Percentiles rank a stretch among this genome's conserved stretches.
Evolutionary conservation across 352 stramenopile genomes (phyloP).

Genomic region (Globisporangium yorkense): DNA sequence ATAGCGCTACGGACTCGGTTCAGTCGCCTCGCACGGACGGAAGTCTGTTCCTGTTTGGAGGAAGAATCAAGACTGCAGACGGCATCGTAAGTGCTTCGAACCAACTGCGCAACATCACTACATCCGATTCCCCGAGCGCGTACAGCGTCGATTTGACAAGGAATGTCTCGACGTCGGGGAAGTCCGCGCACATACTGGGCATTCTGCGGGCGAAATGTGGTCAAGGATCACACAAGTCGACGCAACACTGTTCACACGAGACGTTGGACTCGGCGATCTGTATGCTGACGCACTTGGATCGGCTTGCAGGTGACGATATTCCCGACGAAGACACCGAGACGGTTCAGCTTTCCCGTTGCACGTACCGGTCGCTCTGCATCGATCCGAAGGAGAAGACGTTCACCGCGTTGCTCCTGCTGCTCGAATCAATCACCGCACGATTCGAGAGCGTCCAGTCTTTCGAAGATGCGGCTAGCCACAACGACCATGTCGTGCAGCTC

Average conservation of each 20-base stretch:
- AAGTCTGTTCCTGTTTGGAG: constrained; percentile 43
- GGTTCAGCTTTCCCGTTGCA: constrained; percentile 73
- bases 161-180: constrained; percentile 45
- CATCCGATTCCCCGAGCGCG: constrained; percentile 29
- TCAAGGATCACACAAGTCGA: constrained; percentile 14
- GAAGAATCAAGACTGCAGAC: constrained; percentile 18
- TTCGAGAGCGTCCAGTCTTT: constrained; percentile 22
- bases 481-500: constrained; percentile 29
- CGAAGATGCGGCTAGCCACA: constrained; percentile 2
- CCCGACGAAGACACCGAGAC: constrained; percentile 68
- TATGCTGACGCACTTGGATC: constrained; percentile 72
- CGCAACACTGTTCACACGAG: constrained; percentile 43
- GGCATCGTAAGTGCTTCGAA: constrained; percentile 17
- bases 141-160: constrained; percentile 46
- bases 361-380: constrained; percentile 74
- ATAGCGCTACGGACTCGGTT: constrained; percentile 24
- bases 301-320: constrained; percentile 68
- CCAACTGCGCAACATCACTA: constrained; percentile 21
- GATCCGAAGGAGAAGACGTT: constrained; percentile 75
- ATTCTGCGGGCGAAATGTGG: constrained; percentile 41
- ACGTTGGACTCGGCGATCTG: constrained; percentile 63
- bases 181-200: constrained; percentile 44
- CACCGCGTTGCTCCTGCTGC: constrained; percentile 42
- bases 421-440: constrained; percentile 27
- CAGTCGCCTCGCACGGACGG: constrained; percentile 14